Conservation (phyloP, 495 filamentous ascomycete species). For the Oleoguttula mirabilis region DNA sequence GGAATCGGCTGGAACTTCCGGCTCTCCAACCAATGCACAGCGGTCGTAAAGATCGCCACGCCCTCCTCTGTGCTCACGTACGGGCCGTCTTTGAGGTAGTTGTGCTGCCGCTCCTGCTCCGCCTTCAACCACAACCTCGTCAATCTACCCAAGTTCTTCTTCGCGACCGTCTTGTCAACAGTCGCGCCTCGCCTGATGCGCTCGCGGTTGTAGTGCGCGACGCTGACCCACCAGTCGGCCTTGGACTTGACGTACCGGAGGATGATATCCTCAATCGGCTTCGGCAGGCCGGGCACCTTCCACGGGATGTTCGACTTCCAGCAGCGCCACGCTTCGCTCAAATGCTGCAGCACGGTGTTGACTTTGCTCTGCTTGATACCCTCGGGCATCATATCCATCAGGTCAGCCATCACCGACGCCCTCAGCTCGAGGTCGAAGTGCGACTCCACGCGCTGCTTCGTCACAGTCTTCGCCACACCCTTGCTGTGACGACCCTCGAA, state of each 20-base stretch:
- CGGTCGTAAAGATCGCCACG: slow-evolving; percentile 96
- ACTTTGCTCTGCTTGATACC: slow-evolving; percentile 99
- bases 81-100: slow-evolving; percentile 98
- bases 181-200: slow-evolving; percentile 91
- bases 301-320: slow-evolving; percentile 99
- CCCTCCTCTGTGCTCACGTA: slow-evolving; percentile 98
- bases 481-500: slow-evolving; percentile 99
- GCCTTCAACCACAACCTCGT: slow-evolving; percentile 96
- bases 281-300: slow-evolving; percentile 94
- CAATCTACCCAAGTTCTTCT: slow-evolving; percentile 95
- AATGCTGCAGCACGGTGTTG: slow-evolving; percentile 92
- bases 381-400: slow-evolving; percentile 99
- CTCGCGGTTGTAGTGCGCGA: slow-evolving; percentile 97
- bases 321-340: slow-evolving; percentile 96
- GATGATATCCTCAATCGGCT: slow-evolving; percentile 97
- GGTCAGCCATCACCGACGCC: slow-evolving; percentile 95
- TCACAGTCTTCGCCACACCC: slow-evolving; percentile 97
- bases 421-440: slow-evolving; percentile 97
- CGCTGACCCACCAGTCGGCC: slow-evolving; percentile 99
- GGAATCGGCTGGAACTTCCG: slow-evolving; percentile 97
- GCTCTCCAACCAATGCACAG: slow-evolving; percentile 97
- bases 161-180: slow-evolving; percentile 97
- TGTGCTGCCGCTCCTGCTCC: slow-evolving; percentile 96
- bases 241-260: slow-evolving; percentile 97
- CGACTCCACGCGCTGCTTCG: slow-evolving; percentile 96